Evolutionary conservation across 2,329 filamentous ascomycete genomes (phyloP).

Genomic region (Beauveria australis): DNA sequence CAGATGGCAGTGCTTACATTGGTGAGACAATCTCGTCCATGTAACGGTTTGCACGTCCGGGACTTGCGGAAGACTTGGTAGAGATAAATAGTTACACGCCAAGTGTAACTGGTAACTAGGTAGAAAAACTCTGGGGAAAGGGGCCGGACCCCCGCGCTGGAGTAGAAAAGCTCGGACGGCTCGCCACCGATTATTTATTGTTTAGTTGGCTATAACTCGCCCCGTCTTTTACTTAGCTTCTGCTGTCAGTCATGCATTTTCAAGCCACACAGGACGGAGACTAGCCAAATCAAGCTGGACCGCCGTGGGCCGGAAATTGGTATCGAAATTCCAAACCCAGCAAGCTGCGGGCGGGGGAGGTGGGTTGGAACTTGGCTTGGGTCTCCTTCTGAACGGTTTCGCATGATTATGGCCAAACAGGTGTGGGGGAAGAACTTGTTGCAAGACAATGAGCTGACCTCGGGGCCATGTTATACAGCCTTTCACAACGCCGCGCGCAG

Average conservation of each 20-base stretch:
- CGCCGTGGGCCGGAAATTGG: conserved; percentile 1
- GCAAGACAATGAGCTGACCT: no score
- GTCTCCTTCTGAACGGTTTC: background rate
- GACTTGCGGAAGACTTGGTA: background rate
- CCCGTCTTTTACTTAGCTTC: background rate
- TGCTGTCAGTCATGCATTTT: background rate
- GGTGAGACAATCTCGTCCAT: no score
- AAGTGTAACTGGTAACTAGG: background rate
- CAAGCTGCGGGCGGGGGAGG: background rate
- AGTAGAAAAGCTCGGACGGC: background rate
- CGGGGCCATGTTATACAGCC: no score
- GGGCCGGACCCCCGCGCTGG: background rate
- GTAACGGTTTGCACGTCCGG: background rate
- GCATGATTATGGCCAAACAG: background rate
- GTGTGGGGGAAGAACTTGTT: no score
- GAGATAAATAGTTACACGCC: background rate
- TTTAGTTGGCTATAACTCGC: background rate
- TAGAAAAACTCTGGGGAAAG: background rate
- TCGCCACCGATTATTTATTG: background rate
- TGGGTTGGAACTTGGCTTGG: no score
- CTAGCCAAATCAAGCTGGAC: conserved; percentile 6
- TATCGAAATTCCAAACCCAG: background rate
- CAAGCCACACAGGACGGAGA: background rate
- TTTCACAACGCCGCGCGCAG: background rate
- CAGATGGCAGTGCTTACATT: background rate